Base-by-base conservation (phyloP, 2,329 filamentous ascomycete genomes). In the Colletotrichum abscissum region DNA sequence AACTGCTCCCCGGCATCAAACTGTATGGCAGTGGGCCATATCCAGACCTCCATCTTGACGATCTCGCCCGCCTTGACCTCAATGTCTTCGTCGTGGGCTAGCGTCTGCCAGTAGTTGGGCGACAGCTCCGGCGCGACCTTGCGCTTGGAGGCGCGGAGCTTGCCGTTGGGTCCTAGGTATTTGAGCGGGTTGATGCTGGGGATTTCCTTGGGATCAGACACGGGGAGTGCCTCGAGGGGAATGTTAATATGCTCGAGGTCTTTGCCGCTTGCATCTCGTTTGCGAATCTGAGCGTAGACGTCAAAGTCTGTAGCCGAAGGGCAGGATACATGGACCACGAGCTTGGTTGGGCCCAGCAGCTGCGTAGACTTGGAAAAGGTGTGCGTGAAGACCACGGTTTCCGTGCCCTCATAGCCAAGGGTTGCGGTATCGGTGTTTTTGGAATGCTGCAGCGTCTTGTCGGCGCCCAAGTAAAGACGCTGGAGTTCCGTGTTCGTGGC, bases 141-240 rank as follows among this genome's bases (percentile, higher is more conserved):
- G 1, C 67, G 22, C 38, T 52, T 58, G 5, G 57, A 63, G 3
- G 67, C 67, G 6, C 67, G 60, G 4, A 70, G 55, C 30, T 28
- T 63, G 1, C 67, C 67, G 33, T 42, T 66, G 1, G 67, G 67
- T 3, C 67, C 67, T 5, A 65, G 38, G 1, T 70, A 59, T 22
- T 69, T 69, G 8, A 69, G 49, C 4, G 67, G 60, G 60, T 69
- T 69, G 52, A 38, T 52, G n/a, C 65, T 28, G 11, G 67, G 59
- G 4, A 69, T 38, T 16, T 69, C 59, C 4, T 64, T 38, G 0
- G 16, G 3, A 16, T 49, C 16, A 11, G 54, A 35, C 26, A 69
- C 26, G 4, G 59, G 59, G n/a, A 69, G 67, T 0, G 38, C 67
- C 7, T 28, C 54, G 0, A 69, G 14, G 4, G 67, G 67, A 9